A percentile compares a stretch with the other conserved stretches of the same genome.
Conservation (phyloP, 2,329 filamentous ascomycete species). For the Fusarium sp. region DNA sequence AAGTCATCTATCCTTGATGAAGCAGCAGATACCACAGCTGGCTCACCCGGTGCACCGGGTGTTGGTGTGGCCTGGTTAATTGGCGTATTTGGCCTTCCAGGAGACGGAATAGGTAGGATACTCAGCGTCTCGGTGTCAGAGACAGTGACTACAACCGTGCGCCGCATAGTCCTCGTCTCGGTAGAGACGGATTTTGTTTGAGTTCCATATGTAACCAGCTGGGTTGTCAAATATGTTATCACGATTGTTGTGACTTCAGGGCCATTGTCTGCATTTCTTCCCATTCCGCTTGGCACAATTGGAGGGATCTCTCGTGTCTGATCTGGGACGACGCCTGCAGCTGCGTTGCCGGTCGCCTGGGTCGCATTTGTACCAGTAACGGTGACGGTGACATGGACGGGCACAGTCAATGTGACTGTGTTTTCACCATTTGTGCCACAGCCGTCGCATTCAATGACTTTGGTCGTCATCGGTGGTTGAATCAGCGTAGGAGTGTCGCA, state of each 20-base stretch:
- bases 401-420: conserved; percentile 43
- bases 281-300: conserved; percentile 15
- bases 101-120: conserved; percentile 12
- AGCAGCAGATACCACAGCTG: conserved; percentile 4
- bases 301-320: conserved; percentile 8
- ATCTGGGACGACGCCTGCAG: not conserved
- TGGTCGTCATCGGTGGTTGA: conserved; percentile 40
- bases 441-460: conserved; percentile 37
- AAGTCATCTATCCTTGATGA: conserved; percentile 27
- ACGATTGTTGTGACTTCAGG: conserved; percentile 22
- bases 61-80: conserved; percentile 20
- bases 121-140: conserved; percentile 11
- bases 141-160: conserved; percentile 30
- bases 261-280: not conserved
- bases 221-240: conserved; percentile 35
- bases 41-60: conserved; percentile 22
- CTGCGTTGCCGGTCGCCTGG: conserved; percentile 4
- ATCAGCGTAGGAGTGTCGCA: conserved; percentile 36
- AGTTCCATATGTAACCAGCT: conserved; percentile 20
- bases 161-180: conserved; percentile 22
- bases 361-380: not conserved
- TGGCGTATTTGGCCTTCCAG: conserved; percentile 1
- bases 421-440: conserved; percentile 42
- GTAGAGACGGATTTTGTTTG: conserved; percentile 16
- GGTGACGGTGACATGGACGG: conserved; percentile 23